Conservation (phyloP, 2,329 filamentous ascomycete genomes). For the Pseudogymnoascus sp. region DNA sequence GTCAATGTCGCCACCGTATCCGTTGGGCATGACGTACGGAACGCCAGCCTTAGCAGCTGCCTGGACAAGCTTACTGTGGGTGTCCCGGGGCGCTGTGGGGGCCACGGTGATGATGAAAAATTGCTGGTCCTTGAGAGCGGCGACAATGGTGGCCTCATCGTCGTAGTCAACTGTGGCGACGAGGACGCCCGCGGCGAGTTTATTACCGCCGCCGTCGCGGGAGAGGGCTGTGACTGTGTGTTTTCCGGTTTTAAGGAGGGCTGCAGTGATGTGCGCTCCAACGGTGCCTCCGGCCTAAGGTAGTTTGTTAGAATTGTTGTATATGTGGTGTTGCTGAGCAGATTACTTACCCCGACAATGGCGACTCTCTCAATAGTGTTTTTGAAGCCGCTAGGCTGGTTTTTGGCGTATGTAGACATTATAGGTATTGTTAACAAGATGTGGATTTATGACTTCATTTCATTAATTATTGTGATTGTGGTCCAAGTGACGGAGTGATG, state of each 20-base stretch:
- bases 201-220: conserved; percentile 36
- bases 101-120: conserved; percentile 50
- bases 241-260: conserved; percentile 30
- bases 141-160: conserved; percentile 37
- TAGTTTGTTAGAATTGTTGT: conserved; percentile 7
- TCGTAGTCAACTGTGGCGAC: conserved; percentile 40
- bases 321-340: background rate
- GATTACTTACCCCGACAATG: conserved; percentile 40
- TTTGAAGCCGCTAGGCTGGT: conserved; percentile 17
- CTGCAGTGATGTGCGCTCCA: conserved; percentile 33
- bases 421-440: background rate
- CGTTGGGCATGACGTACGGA: conserved; percentile 50
- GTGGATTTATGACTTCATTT: background rate
- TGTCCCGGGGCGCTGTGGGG: conserved; percentile 36
- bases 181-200: conserved; percentile 34
- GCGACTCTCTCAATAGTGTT: conserved; percentile 40
- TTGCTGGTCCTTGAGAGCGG: conserved; percentile 48
- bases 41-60: conserved; percentile 51
- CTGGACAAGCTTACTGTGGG: conserved; percentile 43
- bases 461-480: background rate
- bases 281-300: conserved; percentile 38
- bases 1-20: conserved; percentile 30
- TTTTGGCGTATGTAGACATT: conserved; percentile 15
- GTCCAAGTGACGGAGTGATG: background rate
- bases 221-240: conserved; percentile 46